Conservation (phyloP, 2,329 filamentous ascomycete species). For the Dactylella cylindrospora region DNA sequence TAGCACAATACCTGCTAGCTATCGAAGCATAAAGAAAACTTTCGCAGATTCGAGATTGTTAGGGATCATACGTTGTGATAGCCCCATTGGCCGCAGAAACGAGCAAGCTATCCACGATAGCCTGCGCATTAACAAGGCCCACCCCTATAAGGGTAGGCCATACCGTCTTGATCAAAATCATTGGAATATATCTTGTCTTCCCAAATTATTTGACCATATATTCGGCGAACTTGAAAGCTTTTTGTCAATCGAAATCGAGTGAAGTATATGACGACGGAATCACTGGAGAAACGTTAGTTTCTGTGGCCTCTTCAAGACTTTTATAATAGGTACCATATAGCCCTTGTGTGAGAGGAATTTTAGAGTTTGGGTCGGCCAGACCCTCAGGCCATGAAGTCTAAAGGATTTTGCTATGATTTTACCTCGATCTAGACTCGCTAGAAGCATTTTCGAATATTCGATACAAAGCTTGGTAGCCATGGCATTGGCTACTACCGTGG, state of each 20-base stretch:
- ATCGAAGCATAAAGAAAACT: too few species aligned
- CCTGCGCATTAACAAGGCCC: slow-evolving; percentile 10
- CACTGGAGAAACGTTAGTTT: not conserved
- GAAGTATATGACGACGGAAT: slow-evolving; percentile 9
- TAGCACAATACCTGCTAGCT: too few species aligned
- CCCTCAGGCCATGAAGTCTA: not conserved
- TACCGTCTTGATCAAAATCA: too few species aligned
- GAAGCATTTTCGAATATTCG: too few species aligned
- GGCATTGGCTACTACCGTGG: too few species aligned
- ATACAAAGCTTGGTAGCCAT: too few species aligned
- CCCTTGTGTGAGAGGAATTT: not conserved
- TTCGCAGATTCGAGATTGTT: too few species aligned
- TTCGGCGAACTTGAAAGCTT: not conserved
- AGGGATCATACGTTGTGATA: too few species aligned
- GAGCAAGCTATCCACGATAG: too few species aligned
- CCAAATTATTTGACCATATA: not conserved
- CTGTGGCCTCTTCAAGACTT: not conserved
- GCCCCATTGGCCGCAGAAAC: too few species aligned
- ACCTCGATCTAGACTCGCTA: too few species aligned
- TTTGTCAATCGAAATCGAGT: not conserved
- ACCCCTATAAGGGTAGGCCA: slow-evolving; percentile 3
- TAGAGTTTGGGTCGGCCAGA: not conserved
- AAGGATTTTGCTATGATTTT: not conserved
- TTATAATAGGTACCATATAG: not conserved
- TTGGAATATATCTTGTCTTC: slow-evolving; percentile 4